These are phyloP conservation scores for Stromatinia cepivora DNA, from an alignment of 2,329 filamentous ascomycete species.

Conservation along the genomic window DNA sequence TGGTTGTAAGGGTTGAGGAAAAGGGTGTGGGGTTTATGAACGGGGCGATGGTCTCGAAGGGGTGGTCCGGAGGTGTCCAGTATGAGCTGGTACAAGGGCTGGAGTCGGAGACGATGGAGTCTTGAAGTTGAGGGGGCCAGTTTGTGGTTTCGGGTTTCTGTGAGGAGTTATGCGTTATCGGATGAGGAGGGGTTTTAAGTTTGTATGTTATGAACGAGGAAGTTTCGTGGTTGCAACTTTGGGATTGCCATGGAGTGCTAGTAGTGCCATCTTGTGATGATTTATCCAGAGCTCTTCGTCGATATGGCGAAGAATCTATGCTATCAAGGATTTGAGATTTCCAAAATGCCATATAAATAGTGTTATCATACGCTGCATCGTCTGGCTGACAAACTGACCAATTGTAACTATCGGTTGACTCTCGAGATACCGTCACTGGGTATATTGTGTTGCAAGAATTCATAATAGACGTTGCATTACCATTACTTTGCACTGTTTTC, in stretches of 20 bases:
- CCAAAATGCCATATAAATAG: not conserved
- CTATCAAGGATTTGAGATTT: not conserved
- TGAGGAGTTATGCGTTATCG: too few species aligned
- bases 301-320: not conserved
- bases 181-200: not conserved
- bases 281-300: not conserved
- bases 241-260: not conserved
- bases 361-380: not conserved
- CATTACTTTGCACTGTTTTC: not conserved
- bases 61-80: not conserved
- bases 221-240: not conserved
- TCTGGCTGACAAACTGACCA: not conserved
- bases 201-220: not conserved
- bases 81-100: not conserved
- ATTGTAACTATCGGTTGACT: not conserved
- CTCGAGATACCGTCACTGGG: not conserved
- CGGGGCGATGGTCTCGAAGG: slow-evolving; percentile 3
- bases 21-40: slow-evolving; percentile 7
- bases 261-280: not conserved
- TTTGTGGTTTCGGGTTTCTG: not conserved
- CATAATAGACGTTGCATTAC: not conserved
- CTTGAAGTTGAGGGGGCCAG: not conserved
- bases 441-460: not conserved
- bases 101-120: not conserved
- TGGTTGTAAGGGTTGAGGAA: not conserved